Base-by-base conservation (phyloP, 2,329 filamentous ascomycete genomes). In the Beauveria varroae region DNA sequence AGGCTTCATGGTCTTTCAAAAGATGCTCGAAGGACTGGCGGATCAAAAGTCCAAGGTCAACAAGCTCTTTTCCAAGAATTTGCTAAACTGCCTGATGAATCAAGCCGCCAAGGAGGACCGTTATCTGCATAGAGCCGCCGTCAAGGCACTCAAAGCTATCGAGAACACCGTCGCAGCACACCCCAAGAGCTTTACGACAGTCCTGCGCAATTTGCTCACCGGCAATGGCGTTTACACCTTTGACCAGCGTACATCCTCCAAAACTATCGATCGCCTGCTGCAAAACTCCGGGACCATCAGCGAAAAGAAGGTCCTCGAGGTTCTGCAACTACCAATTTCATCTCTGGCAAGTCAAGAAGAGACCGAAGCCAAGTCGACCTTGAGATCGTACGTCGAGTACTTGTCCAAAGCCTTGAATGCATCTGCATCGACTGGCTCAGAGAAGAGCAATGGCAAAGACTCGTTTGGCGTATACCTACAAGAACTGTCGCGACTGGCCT, bases 1-100 rank as follows among this genome's bases (percentile, higher is more conserved):
- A 73, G 95, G 95, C 0, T 93, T 98, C 74, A 86, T 93, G 68
- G 83, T 98, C 2, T 91, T 97, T 68, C 86, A 88, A 67, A 90
- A 88, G 69, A 84, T 92, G 67, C 76, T 97, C 4, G 76, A 81
- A 50, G 76, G 77, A 3, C 73, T 82, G 9, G 76, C 79, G 37
- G 78, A 68, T 70, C 83, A 72, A 24, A 69, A 69, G 20, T 57
- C 66, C 61, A 82, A 80, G 67, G 83, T 77, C 57, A 80, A 73
- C 65, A 79, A 74, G 9, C 78, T 96, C 0, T 96, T 98, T 71
- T 92, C 90, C 68, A 86, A 87, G 64, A 96, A 96, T 68, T 78
- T 97, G 24, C 86, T 96, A 75, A 82, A 86, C 54, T 93, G 88
- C 68, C 76, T 96, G 51, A 88, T 91, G 74, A 95, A 96, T 71